Conservation (phyloP, 495 filamentous ascomycete species). For the Neurospora terricola region DNA sequence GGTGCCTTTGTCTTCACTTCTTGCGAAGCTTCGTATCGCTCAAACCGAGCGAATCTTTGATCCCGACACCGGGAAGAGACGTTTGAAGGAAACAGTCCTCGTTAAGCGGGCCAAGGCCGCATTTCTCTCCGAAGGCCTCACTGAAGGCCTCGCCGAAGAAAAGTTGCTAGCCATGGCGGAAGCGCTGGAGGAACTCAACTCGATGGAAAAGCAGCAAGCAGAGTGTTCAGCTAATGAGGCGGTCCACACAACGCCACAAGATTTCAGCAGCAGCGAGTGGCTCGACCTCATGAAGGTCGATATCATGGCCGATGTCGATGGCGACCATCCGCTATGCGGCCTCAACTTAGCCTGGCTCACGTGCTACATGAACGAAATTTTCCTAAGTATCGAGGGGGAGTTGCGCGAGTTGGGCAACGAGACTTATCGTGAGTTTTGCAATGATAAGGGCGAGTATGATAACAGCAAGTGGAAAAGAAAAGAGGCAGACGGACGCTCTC, state of each 20-base stretch:
- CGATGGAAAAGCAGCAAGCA: not conserved
- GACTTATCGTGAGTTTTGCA: slow-evolving; percentile 5
- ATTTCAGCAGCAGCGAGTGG: slow-evolving; percentile 5
- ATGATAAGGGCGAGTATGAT: not conserved
- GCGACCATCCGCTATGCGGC: slow-evolving; percentile 16
- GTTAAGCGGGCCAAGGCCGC: slow-evolving; percentile 16
- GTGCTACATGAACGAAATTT: slow-evolving; percentile 11
- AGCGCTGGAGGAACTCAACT: not conserved
- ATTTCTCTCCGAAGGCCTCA: not conserved
- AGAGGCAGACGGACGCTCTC: not conserved
- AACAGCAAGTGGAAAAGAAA: not conserved
- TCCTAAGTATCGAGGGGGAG: slow-evolving; percentile 48
- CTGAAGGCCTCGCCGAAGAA: not conserved
- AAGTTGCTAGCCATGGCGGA: not conserved
- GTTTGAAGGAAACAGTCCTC: slow-evolving; percentile 23
- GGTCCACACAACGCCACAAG: not conserved
- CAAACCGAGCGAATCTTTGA: slow-evolving; percentile 18
- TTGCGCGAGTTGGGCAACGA: slow-evolving; percentile 40
- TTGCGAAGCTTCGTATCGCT: slow-evolving; percentile 14
- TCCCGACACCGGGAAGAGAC: slow-evolving; percentile 15
- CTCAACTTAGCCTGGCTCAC: slow-evolving; percentile 22
- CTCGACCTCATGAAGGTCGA: slow-evolving; percentile 18
- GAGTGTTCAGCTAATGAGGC: not conserved
- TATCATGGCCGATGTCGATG: slow-evolving; percentile 21
- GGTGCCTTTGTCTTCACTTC: slow-evolving; percentile 10